These are phyloP conservation scores for Casuarina cunninghamiana DNA, from an alignment of 306 rosid genomes.

Conservation along the genomic window DNA sequence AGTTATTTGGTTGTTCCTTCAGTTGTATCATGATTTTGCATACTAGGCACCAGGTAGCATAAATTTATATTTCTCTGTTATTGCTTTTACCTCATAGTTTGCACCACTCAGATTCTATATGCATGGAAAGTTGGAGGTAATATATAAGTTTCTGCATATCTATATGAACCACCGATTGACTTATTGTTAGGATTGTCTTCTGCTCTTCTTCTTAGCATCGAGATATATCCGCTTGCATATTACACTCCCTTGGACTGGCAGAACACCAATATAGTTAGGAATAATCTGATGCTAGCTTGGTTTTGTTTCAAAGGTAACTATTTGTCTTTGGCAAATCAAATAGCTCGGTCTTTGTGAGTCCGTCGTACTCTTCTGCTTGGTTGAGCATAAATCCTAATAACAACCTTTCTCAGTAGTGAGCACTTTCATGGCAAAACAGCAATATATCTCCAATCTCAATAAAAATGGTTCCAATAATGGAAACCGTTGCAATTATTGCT, in stretches of 20 bases:
- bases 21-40: not conserved
- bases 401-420: not conserved
- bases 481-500: not conserved
- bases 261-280: not conserved
- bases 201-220: not conserved
- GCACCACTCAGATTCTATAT: not conserved
- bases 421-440: not conserved
- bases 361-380: not conserved
- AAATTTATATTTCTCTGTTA: not conserved
- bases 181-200: not conserved
- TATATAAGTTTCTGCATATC: too few species aligned
- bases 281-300: not conserved
- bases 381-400: not conserved
- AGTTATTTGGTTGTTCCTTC: conserved; percentile 1
- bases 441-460: not conserved
- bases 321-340: not conserved
- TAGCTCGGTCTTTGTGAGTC: not conserved
- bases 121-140: not conserved
- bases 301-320: not conserved
- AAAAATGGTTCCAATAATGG: not conserved
- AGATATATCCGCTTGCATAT: not conserved
- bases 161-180: not conserved
- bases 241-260: not conserved
- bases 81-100: not conserved
- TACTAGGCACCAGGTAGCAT: not conserved